Evolutionary conservation across 129 eudicot species (phyloP).

Genomic region (Flaveria sonorensis): DNA sequence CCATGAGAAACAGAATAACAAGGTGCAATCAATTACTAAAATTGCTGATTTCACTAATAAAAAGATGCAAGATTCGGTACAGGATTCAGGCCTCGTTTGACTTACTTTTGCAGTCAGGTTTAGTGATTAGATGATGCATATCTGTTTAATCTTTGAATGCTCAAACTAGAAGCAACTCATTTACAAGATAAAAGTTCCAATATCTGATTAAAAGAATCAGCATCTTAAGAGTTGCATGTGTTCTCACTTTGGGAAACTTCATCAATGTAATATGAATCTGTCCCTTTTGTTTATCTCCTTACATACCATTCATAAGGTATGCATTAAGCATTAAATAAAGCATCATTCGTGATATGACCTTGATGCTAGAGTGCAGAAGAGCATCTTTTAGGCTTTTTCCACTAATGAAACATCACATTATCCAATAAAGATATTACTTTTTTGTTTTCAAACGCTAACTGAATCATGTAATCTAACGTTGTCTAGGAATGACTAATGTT

Average conservation of each 20-base stretch:
- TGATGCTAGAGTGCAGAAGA: background rate
- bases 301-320: background rate
- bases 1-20: slow-evolving; percentile 1
- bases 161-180: slow-evolving; percentile 15
- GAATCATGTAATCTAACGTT: slow-evolving; percentile 10
- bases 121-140: slow-evolving; percentile 14
- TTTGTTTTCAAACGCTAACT: background rate
- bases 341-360: background rate
- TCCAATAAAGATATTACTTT: no score
- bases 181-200: slow-evolving; percentile 2
- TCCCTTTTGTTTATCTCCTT: slow-evolving; percentile 12
- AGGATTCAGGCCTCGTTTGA: background rate
- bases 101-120: background rate
- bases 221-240: slow-evolving; percentile 8
- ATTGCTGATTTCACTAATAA: slow-evolving; percentile 2
- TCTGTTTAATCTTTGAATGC: background rate
- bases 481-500: slow-evolving; percentile 71
- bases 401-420: background rate
- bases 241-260: background rate
- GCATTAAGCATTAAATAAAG: background rate
- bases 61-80: slow-evolving; percentile 7
- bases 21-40: slow-evolving; percentile 16
- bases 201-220: slow-evolving; percentile 9
- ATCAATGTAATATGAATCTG: background rate
- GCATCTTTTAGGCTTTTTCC: background rate